Base-by-base conservation (phyloP, 139 green algal genomes). In the Coccomyxa sp. region DNA sequence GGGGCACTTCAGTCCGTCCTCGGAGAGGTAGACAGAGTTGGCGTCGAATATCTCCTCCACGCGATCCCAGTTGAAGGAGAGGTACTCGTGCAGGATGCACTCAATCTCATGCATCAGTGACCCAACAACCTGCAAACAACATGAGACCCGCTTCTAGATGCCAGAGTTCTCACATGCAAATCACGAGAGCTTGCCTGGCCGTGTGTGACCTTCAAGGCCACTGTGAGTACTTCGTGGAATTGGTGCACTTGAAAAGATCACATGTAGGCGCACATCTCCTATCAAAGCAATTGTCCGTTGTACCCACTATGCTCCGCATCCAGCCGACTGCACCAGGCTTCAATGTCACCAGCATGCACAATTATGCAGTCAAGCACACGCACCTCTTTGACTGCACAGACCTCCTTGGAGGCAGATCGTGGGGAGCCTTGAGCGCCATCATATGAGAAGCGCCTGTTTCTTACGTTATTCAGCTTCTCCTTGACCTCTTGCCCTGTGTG, bases 31-130 rank as follows among this genome's bases (percentile, higher is more conserved):
- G 41, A 55, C 33, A 24, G 55, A 36, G 22, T 83, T 85, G 18
- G 81, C 71, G 18, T 55, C 55, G 33, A 73, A 55, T n/a, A 85
- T 44, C 29, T 78, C 72, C 27, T 84, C 79, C 41, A 84, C 34
- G 6, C 73, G 73, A 39, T 88, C 77, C 84, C 84, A 88, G 73
- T 83, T 79, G 73, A 83, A 79, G 73, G 74, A 78, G 31, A 88
- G 70, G 73, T 88, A 88, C 78, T 88, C 84, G 64, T 82, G 36
- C 74, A 88, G 50, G 3, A 88, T 72, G 70, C 54, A 77, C 73
- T 88, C 84, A 24, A 88, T 40, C 74, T 86, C 70, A 38, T 82
- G 39, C 77, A 88, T 83, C 41, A 88, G 54, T 22, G 80, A 55
- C 0, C 68, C 58, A 37, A 76, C 68, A 14, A 84, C 31, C 14